Percentiles rank a stretch among this genome's conserved stretches.
Evolutionary conservation across 2,329 filamentous ascomycete species (phyloP).

Genomic region (Claviceps digitariae): DNA sequence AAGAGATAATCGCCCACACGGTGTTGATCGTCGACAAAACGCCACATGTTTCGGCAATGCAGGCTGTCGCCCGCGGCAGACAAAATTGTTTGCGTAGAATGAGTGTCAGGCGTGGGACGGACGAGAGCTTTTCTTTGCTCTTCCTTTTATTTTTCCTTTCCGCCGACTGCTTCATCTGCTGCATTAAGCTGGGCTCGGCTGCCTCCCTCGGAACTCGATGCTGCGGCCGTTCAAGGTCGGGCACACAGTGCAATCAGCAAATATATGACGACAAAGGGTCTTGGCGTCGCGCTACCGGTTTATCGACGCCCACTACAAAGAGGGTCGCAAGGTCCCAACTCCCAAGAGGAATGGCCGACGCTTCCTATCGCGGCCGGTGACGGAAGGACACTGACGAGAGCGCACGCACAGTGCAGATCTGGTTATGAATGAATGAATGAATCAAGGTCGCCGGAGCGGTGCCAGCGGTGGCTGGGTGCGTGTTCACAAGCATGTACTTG

Average conservation of each 20-base stretch:
- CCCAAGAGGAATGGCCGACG: background rate
- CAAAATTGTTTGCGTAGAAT: too few species aligned
- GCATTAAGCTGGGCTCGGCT: background rate
- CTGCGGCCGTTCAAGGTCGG: background rate
- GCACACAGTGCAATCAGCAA: background rate
- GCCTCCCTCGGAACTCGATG: background rate
- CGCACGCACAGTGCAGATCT: background rate
- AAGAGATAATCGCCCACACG: background rate
- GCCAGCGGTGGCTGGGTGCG: background rate
- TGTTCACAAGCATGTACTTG: too few species aligned
- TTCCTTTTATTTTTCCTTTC: background rate
- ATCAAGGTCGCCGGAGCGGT: background rate
- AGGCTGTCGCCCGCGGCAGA: background rate
- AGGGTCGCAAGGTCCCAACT: background rate
- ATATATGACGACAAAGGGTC: background rate
- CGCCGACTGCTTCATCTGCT: background rate
- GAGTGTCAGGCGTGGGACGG: background rate
- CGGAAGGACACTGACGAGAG: background rate
- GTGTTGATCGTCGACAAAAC: background rate
- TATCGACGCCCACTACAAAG: background rate
- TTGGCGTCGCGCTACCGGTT: slow-evolving; percentile 6
- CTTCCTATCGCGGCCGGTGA: background rate
- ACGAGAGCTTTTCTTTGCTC: background rate
- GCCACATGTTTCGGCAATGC: background rate
- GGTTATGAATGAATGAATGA: background rate